Evolutionary conservation across 768 basidiomycete species (phyloP), one percentile per base, ranked within the genome.

Genomic region (Chalciporus sphaerocephalus): DNA sequence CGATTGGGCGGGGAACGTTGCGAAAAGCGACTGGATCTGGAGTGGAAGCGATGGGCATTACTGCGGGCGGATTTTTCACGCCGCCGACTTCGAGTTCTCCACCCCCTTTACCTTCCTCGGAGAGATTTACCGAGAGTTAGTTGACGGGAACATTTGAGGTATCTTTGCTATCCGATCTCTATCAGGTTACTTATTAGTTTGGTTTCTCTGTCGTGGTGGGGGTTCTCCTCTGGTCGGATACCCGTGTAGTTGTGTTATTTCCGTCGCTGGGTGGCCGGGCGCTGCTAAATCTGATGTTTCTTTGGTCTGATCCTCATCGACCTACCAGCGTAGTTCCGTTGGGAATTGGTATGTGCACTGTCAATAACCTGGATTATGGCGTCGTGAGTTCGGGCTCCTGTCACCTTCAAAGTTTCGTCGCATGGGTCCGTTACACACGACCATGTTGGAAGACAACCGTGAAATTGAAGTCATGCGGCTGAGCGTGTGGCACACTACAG

Each of bases 61-160:
- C 84, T 24, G 89, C 87, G 25, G 74, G 74, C 17, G 90, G 89
- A 0, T 91, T 91, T 60, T 92, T 92, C 62, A 69, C 74, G 11
- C 71, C 86, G 4, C 81, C 85, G 9, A 44, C 57, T 34, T 51
- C 85, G 9, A 44, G 56, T 34, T 51, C 58, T 2, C 57, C 65
- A 32, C 62, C 67, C 10, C 57, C 62, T 6, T 32, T 32, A n/a
- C 59, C 63, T 5, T 61, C 63, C 24, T 40, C 52, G 21, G 35
- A 23, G 9, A 15, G 40, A 15, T 22, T 38, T 18, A 42, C 38
- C 20, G 46, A 28, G 25, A 35, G 50, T 4, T 58, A 42, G 21
- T 38, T 5, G 23, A 12, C 16, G 15, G 12, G 41, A 22, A 33
- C n/a, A 6, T 32, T 40, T n/a, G 4, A n/a, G 36, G 24, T 25